A percentile compares a stretch with the other conserved stretches of the same genome.
These are phyloP conservation scores for Alternaria novae-zelandiae DNA, from an alignment of 2,329 filamentous ascomycete species.

Conservation along the genomic window DNA sequence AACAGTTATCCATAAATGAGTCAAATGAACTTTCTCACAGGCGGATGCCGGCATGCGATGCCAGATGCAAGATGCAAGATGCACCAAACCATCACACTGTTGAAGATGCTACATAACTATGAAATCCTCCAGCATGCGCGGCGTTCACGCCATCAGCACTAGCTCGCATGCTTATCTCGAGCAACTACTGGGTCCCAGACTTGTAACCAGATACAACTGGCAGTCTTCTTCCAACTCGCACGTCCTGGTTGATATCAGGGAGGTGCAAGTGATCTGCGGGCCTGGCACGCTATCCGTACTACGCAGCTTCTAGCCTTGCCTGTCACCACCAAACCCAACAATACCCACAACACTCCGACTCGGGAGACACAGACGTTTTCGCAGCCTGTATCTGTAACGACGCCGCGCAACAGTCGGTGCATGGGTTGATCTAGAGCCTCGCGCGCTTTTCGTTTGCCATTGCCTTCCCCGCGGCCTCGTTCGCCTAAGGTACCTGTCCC, in stretches of 20 bases:
- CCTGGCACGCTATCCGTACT: slow-evolving; percentile 10
- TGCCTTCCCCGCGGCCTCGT: slow-evolving; percentile 14
- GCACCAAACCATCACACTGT: not conserved
- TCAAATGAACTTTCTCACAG: not conserved
- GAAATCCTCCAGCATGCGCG: not conserved
- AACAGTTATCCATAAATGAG: not conserved
- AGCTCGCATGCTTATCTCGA: not conserved
- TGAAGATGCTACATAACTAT: not conserved
- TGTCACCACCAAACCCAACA: slow-evolving; percentile 16
- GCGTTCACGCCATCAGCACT: not conserved
- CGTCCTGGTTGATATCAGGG: slow-evolving; percentile 4
- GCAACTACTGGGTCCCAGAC: not conserved
- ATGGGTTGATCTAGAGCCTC: slow-evolving; percentile 21
- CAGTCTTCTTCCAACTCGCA: not conserved
- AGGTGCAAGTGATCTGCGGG: slow-evolving; percentile 10
- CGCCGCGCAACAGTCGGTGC: slow-evolving; percentile 16
- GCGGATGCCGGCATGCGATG: not conserved
- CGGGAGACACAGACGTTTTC: not conserved
- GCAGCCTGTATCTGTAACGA: slow-evolving; percentile 25
- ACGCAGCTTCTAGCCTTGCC: slow-evolving; percentile 15
- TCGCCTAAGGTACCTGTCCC: slow-evolving; percentile 32
- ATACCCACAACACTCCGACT: slow-evolving; percentile 12
- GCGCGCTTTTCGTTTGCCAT: slow-evolving; percentile 20
- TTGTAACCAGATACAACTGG: not conserved
- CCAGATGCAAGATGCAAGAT: not conserved